phyloP scores from a whole-genome alignment of 352 stramenopile genomes.

The Pythium dissotocum region DNA sequence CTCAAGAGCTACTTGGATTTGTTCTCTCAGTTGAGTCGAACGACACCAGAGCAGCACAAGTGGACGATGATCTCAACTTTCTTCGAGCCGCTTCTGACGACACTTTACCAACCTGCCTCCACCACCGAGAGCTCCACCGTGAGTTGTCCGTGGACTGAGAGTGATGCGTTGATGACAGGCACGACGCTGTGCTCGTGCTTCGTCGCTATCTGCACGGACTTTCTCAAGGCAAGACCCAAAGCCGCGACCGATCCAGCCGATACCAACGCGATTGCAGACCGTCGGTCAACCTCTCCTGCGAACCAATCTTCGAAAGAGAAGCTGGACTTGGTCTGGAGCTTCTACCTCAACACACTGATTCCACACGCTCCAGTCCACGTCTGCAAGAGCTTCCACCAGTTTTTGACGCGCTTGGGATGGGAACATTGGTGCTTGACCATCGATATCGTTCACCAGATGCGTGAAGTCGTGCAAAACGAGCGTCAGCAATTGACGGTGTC shows the following conservation, averaged over 20 bases:
- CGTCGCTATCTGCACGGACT: slow-evolving; percentile 72
- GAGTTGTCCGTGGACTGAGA: slow-evolving; percentile 65
- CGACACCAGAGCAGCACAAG: slow-evolving; percentile 55
- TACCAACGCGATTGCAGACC: background rate
- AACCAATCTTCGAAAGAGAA: slow-evolving; percentile 37
- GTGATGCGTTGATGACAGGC: slow-evolving; percentile 72
- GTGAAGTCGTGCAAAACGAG: slow-evolving; percentile 65
- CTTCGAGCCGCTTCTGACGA: slow-evolving; percentile 81
- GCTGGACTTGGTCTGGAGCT: slow-evolving; percentile 79
- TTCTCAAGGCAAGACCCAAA: slow-evolving; percentile 44
- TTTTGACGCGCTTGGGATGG: slow-evolving; percentile 78
- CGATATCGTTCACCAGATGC: slow-evolving; percentile 85
- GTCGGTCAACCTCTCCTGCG: background rate
- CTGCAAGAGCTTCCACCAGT: slow-evolving; percentile 82
- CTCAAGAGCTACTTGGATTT: slow-evolving; percentile 81
- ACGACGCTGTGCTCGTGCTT: slow-evolving; percentile 81
- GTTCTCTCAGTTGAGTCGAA: slow-evolving; percentile 68
- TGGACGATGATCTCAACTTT: slow-evolving; percentile 71
- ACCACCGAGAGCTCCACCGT: slow-evolving; percentile 71
- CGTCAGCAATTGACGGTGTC: slow-evolving; percentile 42
- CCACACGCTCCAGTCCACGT: slow-evolving; percentile 74
- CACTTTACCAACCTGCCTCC: slow-evolving; percentile 73
- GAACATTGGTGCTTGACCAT: slow-evolving; percentile 83
- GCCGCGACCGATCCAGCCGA: slow-evolving; percentile 1
- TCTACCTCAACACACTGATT: slow-evolving; percentile 74